Percentiles rank a stretch among this genome's conserved stretches.
phyloP scores from a whole-genome alignment of 2,329 filamentous ascomycete genomes.

The Monosporascus sp. region DNA sequence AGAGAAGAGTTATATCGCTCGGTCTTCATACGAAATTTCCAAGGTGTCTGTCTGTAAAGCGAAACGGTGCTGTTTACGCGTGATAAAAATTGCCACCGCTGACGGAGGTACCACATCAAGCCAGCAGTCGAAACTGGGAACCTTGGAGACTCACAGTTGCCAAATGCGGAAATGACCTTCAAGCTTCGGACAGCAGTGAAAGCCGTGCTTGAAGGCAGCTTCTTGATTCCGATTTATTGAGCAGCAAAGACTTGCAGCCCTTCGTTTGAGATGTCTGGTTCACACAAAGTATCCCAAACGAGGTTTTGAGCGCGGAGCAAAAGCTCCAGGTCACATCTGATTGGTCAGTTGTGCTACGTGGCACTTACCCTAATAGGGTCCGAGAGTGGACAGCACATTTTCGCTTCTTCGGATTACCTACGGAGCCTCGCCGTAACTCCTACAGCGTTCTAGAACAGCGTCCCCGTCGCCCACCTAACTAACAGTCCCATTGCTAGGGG shows the following conservation, averaged over 20 bases:
- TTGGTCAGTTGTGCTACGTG: not conserved
- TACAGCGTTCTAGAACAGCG: not conserved
- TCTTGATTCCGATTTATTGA: not conserved
- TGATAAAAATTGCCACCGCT: not conserved
- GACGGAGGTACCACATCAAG: slow-evolving; percentile 1
- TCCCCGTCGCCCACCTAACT: not conserved
- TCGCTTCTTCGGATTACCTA: not conserved
- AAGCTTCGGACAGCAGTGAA: not conserved
- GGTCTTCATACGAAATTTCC: not conserved
- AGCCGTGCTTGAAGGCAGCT: not conserved
- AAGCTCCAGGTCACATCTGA: not conserved
- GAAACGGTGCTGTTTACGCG: not conserved
- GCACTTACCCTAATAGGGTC: not conserved
- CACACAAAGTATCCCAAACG: not conserved
- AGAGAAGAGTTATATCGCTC: not conserved
- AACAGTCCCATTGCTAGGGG: no score
- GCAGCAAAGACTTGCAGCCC: not conserved
- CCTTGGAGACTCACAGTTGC: not conserved
- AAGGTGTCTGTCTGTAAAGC: not conserved
- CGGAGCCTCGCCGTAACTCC: not conserved
- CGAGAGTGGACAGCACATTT: not conserved
- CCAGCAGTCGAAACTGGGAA: not conserved
- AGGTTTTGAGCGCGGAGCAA: slow-evolving; percentile 1
- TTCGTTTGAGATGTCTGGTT: not conserved
- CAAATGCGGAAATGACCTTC: not conserved